phyloP scores from a whole-genome alignment of 2,329 filamentous ascomycete species.

The Ambrosiella beaveri region DNA sequence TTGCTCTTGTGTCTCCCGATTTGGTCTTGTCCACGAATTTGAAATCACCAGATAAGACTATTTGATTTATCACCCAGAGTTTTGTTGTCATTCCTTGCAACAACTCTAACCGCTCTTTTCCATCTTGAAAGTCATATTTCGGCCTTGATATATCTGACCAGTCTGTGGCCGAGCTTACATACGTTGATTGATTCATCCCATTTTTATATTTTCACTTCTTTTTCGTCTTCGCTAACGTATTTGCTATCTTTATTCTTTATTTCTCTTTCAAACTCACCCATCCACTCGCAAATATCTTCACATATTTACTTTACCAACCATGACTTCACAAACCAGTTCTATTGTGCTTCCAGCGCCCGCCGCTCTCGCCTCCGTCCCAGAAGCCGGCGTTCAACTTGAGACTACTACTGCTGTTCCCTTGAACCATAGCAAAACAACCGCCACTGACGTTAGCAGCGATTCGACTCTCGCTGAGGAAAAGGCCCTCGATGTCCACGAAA shows the following conservation, averaged over 20 bases:
- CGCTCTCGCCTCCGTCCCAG: slow-evolving; percentile 4
- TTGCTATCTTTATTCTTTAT: neutral
- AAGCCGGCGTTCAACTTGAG: slow-evolving; percentile 1
- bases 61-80: neutral
- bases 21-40: too few relatives aligned
- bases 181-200: neutral
- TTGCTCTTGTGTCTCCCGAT: neutral
- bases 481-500: slow-evolving; percentile 21
- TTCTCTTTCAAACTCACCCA: neutral
- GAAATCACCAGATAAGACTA: neutral
- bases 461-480: slow-evolving; percentile 14
- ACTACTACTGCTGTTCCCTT: slow-evolving; percentile 2
- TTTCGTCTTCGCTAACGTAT: neutral
- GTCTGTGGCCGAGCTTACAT: too few relatives aligned
- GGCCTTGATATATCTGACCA: neutral
- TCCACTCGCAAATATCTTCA: neutral
- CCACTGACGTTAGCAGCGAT: slow-evolving; percentile 13
- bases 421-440: slow-evolving; percentile 6
- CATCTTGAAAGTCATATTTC: neutral
- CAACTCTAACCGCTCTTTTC: neutral
- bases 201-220: neutral
- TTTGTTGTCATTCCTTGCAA: neutral
- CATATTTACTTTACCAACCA: neutral
- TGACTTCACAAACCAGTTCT: neutral
- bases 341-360: neutral